Evolutionary conservation across 2,329 filamentous ascomycete genomes (phyloP).

Genomic region (Dactylellina cionopaga): DNA sequence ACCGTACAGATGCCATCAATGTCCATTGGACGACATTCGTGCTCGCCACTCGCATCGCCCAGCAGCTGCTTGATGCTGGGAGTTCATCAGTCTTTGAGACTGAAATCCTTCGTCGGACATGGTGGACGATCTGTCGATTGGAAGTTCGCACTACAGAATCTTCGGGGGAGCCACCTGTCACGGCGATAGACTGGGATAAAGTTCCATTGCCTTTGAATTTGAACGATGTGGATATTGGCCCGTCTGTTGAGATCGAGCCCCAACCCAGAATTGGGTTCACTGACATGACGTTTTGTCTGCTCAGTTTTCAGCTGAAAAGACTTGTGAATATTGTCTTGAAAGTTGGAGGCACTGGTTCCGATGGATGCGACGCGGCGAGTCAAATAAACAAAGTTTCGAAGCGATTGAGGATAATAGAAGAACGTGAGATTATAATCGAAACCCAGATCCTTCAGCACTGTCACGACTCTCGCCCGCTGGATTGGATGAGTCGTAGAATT

Average conservation of each 20-base stretch:
- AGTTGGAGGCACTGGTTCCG: no score
- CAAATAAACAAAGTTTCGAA: not conserved
- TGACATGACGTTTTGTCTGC: constrained; percentile 9
- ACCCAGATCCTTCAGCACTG: not conserved
- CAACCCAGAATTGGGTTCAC: not conserved
- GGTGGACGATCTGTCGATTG: constrained; percentile 4
- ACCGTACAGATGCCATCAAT: not conserved
- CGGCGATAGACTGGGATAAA: not conserved
- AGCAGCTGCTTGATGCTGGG: not conserved
- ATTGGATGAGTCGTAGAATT: constrained; percentile 11
- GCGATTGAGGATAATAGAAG: not conserved
- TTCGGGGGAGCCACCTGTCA: not conserved
- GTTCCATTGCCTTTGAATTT: constrained; percentile 13
- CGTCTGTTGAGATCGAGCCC: not conserved
- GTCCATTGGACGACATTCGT: constrained; percentile 7
- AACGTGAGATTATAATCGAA: not conserved
- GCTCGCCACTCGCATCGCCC: constrained; percentile 1
- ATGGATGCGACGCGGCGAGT: not conserved
- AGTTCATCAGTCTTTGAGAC: constrained; percentile 1
- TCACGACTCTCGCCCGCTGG: constrained; percentile 4
- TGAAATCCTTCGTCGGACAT: not conserved
- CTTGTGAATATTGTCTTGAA: constrained; percentile 2
- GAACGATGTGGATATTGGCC: constrained; percentile 5
- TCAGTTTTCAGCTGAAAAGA: constrained; percentile 1
- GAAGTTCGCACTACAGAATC: constrained; percentile 6